phyloP scores from a whole-genome alignment of 352 stramenopile genomes.

The Globisporangium camurandrum region DNA sequence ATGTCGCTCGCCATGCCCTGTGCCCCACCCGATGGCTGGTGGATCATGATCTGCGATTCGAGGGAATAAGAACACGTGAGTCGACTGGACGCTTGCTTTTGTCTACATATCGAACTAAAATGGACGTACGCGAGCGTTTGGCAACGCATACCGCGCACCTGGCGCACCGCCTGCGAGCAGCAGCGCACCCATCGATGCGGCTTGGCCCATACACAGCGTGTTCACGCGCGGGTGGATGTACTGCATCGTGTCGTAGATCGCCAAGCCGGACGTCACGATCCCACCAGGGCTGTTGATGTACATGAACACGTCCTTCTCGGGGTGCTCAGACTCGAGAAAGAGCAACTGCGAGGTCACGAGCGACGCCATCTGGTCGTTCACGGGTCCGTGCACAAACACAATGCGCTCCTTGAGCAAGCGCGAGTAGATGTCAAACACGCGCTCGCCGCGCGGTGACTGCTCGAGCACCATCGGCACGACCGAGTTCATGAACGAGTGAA shows the following conservation, averaged over 20 bases:
- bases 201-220: constrained; percentile 96
- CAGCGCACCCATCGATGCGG: constrained; percentile 95
- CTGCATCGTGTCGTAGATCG: constrained; percentile 98
- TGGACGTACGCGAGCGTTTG: constrained; percentile 86
- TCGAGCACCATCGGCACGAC: constrained; percentile 93
- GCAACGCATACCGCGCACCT: constrained; percentile 88
- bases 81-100: no score
- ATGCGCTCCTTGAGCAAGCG: constrained; percentile 97
- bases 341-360: constrained; percentile 85
- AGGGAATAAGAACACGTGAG: no score
- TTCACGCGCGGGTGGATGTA: constrained; percentile 96
- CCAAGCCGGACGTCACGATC: constrained; percentile 94
- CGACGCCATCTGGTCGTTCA: constrained; percentile 85
- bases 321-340: constrained; percentile 95
- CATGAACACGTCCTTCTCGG: constrained; percentile 97
- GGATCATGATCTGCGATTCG: constrained; percentile 91
- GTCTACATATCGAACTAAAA: background rate
- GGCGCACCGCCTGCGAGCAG: constrained; percentile 90
- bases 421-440: constrained; percentile 98
- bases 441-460: constrained; percentile 88
- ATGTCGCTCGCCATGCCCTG: constrained; percentile 98
- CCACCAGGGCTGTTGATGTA: constrained; percentile 99
- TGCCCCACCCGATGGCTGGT: constrained; percentile 94
- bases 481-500: constrained; percentile 55
- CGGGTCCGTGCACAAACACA: constrained; percentile 94